phyloP scores from a whole-genome alignment of 148 eudicot genomes.

The Spergularia bocconei region DNA sequence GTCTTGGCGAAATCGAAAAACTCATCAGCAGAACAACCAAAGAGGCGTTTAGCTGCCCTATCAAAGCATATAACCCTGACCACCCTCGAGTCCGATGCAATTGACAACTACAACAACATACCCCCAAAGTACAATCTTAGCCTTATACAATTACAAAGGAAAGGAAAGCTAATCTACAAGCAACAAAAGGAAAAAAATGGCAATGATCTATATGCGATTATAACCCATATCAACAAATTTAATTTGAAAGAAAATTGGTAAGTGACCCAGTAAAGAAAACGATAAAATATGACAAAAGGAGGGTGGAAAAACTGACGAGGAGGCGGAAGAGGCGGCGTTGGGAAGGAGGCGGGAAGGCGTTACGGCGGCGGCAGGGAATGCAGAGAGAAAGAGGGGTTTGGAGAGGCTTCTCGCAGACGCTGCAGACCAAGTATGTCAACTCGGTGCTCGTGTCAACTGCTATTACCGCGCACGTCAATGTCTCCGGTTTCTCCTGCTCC shows the following conservation, averaged over 20 bases:
- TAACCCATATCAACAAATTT: neutral
- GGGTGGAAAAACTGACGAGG: constrained; percentile 40
- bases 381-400: constrained; percentile 33
- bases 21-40: constrained; percentile 93
- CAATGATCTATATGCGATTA: too few species aligned
- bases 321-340: constrained; percentile 78
- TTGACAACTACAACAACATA: constrained; percentile 53
- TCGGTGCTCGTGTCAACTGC: constrained; percentile 44
- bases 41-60: constrained; percentile 70
- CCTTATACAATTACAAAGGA: too few species aligned
- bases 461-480: constrained; percentile 45
- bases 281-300: neutral
- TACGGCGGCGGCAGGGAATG: constrained; percentile 43
- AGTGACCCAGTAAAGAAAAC: neutral
- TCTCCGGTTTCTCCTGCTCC: constrained; percentile 17
- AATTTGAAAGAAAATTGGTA: neutral
- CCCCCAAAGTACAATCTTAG: neutral
- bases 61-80: constrained; percentile 80
- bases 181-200: too few species aligned
- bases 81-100: constrained; percentile 70
- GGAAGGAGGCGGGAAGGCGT: constrained; percentile 35
- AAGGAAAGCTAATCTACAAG: too few species aligned
- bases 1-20: constrained; percentile 68
- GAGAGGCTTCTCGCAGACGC: constrained; percentile 69
- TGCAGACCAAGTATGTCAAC: constrained; percentile 59